Conservation (phyloP, 2,329 filamentous ascomycete genomes). For the Xylariaceae sp. region DNA sequence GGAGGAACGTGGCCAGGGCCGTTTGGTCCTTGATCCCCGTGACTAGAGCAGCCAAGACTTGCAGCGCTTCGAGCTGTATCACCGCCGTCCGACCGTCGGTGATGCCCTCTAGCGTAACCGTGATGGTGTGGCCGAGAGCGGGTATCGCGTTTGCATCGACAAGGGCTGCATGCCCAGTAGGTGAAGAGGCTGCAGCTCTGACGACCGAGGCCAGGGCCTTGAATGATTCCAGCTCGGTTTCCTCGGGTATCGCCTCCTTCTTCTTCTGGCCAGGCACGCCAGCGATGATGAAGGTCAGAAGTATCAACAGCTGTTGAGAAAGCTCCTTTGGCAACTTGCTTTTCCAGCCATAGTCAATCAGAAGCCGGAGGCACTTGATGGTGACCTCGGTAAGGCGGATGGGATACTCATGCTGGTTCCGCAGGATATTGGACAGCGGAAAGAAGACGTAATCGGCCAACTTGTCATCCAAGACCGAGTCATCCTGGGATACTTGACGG, state of each 20-base stretch:
- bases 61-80: conserved; percentile 67
- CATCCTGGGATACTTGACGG: conserved; percentile 38
- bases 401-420: conserved; percentile 66
- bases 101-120: conserved; percentile 71
- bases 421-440: conserved; percentile 80
- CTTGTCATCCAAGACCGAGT: conserved; percentile 63
- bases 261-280: conserved; percentile 56
- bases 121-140: conserved; percentile 74
- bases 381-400: conserved; percentile 68
- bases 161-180: conserved; percentile 43
- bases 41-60: conserved; percentile 58
- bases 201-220: conserved; percentile 64
- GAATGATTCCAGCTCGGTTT: conserved; percentile 68
- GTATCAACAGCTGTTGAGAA: conserved; percentile 76
- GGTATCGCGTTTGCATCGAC: conserved; percentile 60
- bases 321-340: conserved; percentile 63
- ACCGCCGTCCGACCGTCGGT: conserved; percentile 56
- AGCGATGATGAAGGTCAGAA: conserved; percentile 76
- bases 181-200: conserved; percentile 47
- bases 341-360: conserved; percentile 77
- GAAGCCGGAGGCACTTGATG: conserved; percentile 65
- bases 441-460: conserved; percentile 95
- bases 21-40: conserved; percentile 62
- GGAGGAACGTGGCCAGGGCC: conserved; percentile 79
- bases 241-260: conserved; percentile 55